Evolutionary conservation across 164 flowering plant genomes (phyloP), one percentile per base, ranked within the genome.

Genomic region (Tinospora cordifolia): DNA sequence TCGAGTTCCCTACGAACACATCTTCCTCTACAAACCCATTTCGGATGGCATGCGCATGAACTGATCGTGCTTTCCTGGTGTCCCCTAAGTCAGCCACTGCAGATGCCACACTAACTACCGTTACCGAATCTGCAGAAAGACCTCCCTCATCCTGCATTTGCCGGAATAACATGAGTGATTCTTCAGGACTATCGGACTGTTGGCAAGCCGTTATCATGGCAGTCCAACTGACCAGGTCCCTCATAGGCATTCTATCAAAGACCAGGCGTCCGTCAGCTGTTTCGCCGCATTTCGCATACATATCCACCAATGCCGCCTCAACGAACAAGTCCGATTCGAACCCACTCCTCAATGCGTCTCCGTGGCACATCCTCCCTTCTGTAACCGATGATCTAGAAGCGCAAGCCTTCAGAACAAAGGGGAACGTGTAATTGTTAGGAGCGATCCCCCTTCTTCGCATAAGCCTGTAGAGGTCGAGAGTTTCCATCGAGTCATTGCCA

Each of bases 171-270:
- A 51, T 2, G 58, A 84, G 69, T 1, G 84, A 74, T 47, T 77
- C 72, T 7, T 68, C 38, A 5, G 82, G 71, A 10, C 75, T 63
- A 26, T 73, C 80, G 2, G 82, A 73, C 65, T 84, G 79, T 71
- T 82, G 82, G 71, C 74, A 79, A 25, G 81, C 85, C 0, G 87
- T 80, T 39, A 84, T 79, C 85, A 84, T 84, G 8, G 79, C 72
- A 27, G 82, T 84, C 84, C 87, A 84, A 65, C 77, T 77, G 26
- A 84, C 80, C 6, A 79, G 64, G 64, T 84, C 87, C 41, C 83
- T 82, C 15, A 39, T 22, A 0, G 69, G 65, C 87, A 84, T 80
- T 80, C 65, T 64, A 65, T 84, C 87, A 19, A 84, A 82, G 30
- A 84, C 72, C 68, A 57, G 76, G 54, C 72, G 76, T 5, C 72